Evolutionary conservation across 257 asterid genomes (phyloP).

Genomic region (Vinca minor): DNA sequence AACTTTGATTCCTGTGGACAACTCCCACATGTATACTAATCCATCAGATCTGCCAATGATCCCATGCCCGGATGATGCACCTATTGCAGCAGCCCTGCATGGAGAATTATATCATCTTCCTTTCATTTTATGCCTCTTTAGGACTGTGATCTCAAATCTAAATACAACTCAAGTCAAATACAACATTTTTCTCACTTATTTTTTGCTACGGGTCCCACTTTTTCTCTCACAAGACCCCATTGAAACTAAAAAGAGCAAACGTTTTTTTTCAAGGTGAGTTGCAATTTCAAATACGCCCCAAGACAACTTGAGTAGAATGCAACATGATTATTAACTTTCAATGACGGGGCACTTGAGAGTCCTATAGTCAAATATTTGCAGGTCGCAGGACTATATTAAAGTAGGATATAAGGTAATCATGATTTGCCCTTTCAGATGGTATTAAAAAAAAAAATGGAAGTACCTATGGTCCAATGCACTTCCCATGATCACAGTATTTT

Average conservation of each 20-base stretch:
- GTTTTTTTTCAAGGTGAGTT: too few relatives aligned
- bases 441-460: conserved; percentile 1
- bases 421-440: background rate
- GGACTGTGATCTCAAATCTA: background rate
- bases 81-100: conserved; percentile 52
- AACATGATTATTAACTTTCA: background rate
- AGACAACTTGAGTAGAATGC: too few relatives aligned
- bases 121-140: background rate
- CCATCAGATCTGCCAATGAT: conserved; percentile 77
- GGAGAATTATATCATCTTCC: conserved; percentile 9
- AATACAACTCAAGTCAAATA: background rate
- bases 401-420: background rate
- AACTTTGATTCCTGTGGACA: conserved; percentile 63
- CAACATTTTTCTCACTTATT: too few relatives aligned
- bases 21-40: conserved; percentile 68
- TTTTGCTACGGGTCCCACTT: too few relatives aligned
- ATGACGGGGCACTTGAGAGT: background rate
- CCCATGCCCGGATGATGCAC: conserved; percentile 61
- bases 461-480: conserved; percentile 62
- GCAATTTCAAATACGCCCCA: too few relatives aligned
- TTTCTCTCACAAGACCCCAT: too few relatives aligned
- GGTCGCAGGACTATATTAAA: background rate
- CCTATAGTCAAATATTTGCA: background rate
- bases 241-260: too few relatives aligned
- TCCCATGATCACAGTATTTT: conserved; percentile 61